These are phyloP conservation scores for Mortierella claussenii DNA, from an alignment of 192 early-diverging fungal genomes.

Conservation along the genomic window DNA sequence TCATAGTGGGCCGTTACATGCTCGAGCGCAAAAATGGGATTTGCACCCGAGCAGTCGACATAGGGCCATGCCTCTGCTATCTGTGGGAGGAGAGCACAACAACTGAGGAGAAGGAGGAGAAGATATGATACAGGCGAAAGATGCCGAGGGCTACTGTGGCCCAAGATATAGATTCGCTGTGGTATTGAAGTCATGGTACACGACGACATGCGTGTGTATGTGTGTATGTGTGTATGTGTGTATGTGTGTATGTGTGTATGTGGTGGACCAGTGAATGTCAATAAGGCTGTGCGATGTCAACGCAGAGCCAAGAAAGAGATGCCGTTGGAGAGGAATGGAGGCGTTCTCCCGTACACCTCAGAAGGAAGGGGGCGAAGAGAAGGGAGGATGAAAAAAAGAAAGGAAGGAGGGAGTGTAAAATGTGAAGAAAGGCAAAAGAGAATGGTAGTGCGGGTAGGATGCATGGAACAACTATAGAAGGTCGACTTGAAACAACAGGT, in stretches of 20 bases:
- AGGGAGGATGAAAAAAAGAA: background rate
- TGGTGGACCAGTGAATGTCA: too few relatives aligned
- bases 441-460: background rate
- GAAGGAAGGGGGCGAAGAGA: background rate
- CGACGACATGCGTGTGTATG: background rate
- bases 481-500: background rate
- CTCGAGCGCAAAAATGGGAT: conserved; percentile 29
- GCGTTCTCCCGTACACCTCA: background rate
- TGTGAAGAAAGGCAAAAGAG: background rate
- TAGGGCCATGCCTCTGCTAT: conserved; percentile 33
- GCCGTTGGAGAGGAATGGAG: background rate
- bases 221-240: background rate
- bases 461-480: background rate
- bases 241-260: too few relatives aligned
- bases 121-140: background rate
- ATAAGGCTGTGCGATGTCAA: too few relatives aligned
- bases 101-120: background rate
- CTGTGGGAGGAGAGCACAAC: background rate
- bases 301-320: background rate
- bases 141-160: background rate
- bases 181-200: too few relatives aligned
- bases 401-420: background rate
- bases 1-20: conserved; percentile 27
- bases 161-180: too few relatives aligned
- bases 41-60: conserved; percentile 36